Percentiles rank a stretch among this genome's conserved stretches.
phyloP scores from a whole-genome alignment of 768 basidiomycete genomes.

The Pisolithus marmoratus region DNA sequence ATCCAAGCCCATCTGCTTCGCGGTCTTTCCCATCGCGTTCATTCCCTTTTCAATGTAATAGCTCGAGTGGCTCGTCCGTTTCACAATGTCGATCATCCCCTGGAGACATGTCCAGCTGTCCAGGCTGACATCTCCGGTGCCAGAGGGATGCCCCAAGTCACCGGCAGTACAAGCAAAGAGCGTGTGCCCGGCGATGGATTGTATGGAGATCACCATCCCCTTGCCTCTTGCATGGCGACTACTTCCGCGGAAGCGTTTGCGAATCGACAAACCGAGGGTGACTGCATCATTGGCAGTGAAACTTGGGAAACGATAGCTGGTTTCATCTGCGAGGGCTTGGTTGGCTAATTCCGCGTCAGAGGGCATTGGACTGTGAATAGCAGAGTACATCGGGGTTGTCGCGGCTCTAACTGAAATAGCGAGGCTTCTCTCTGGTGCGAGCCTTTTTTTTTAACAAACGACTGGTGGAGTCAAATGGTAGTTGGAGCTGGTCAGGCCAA shows the following conservation, averaged over 20 bases:
- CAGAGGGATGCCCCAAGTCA: constrained; percentile 61
- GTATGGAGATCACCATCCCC: constrained; percentile 76
- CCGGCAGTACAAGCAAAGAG: constrained; percentile 82
- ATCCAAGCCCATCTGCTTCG: constrained; percentile 65
- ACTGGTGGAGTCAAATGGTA: too few species aligned
- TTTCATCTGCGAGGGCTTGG: constrained; percentile 66
- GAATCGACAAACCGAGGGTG: constrained; percentile 70
- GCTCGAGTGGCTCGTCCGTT: constrained; percentile 76
- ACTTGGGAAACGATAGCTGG: constrained; percentile 60
- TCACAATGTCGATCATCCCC: constrained; percentile 75
- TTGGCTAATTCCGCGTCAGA: constrained; percentile 70
- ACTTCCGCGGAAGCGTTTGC: constrained; percentile 77
- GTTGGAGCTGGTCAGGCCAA: too few species aligned
- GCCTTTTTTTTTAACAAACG: too few species aligned
- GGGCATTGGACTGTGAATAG: constrained; percentile 56
- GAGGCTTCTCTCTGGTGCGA: neutral
- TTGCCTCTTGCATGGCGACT: constrained; percentile 70
- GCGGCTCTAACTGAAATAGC: neutral
- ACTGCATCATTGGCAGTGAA: constrained; percentile 78
- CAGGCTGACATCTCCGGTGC: constrained; percentile 69
- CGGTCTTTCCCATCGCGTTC: constrained; percentile 75
- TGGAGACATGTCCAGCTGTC: constrained; percentile 78
- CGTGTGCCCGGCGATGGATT: constrained; percentile 72
- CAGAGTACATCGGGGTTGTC: constrained; percentile 50
- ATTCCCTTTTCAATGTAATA: constrained; percentile 86